Base-by-base conservation (phyloP, 345 rosid genomes). In the Brassica rapa region DNA sequence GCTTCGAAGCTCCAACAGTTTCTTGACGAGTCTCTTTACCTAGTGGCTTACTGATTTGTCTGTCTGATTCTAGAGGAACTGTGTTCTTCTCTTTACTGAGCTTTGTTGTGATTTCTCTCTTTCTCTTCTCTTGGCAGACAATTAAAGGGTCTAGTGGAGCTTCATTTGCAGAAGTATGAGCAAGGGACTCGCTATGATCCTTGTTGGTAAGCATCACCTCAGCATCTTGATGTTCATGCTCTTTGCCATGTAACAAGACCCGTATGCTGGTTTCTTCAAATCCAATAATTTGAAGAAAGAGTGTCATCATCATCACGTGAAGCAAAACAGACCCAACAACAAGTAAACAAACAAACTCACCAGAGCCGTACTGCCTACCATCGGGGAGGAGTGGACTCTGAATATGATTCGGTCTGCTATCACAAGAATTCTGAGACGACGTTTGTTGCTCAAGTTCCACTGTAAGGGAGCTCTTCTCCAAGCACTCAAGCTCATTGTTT, bases 371-470 rank as follows among this genome's bases (percentile, higher is more conserved):
- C 39, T 78, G 90, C 82, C 79, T 74, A 12, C 78, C 79, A 66
- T 85, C 85, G 0, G 72, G 74, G 8, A 76, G 73, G 8, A 77
- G 71, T 33, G 11, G 79, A 79, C 78, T 82, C 81, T 75, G 57
- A 70, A 75, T 67, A 25, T 51, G 62, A 72, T 76, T 83, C 62
- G 29, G 70, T 70, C 82, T 65, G 73, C 80, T 81, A 55, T 77
- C 84, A 0, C 78, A 62, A 35, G 84, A 84, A 30, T 21, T 78
- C 65, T 84, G 80, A 30, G 84, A 68, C 71, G 83, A 83, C 63
- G 84, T 77, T 14, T 93, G 89, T 19, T 70, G 85, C 6, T 77
- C 87, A 62, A 85, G 89, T 63, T 93, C 98, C 74, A 87, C 86
- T 0, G 93, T 86, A 55, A 91, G 72, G n/a, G 77, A 82, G 85